These are phyloP conservation scores for Yamadazyma akitaensis DNA, from an alignment of 805 yeast genomes.

Conservation along the genomic window DNA sequence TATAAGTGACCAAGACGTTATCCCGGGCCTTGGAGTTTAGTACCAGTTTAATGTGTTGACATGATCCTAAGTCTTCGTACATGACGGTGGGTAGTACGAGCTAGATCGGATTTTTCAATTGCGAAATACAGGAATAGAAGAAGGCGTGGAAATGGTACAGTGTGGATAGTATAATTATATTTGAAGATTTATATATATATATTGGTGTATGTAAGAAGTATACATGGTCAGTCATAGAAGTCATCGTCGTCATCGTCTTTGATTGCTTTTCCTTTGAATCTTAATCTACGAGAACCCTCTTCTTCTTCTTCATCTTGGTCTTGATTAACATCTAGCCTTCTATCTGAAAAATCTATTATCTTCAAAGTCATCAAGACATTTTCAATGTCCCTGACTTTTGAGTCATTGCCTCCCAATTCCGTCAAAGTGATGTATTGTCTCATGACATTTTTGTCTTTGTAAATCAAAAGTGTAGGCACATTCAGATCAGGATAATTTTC, in stretches of 20 bases:
- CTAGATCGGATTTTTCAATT: slow-evolving; percentile 5
- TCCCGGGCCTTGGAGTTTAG: slow-evolving; percentile 48
- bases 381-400: slow-evolving; percentile 69
- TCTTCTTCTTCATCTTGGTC: slow-evolving; percentile 45
- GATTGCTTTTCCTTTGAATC: slow-evolving; percentile 54
- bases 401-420: slow-evolving; percentile 80
- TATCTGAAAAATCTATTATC: slow-evolving; percentile 65
- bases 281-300: slow-evolving; percentile 45
- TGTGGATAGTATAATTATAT: neutral
- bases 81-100: slow-evolving; percentile 2
- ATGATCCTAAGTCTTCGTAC: slow-evolving; percentile 27
- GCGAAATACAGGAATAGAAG: neutral
- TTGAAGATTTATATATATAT: neutral
- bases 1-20: slow-evolving; percentile 47
- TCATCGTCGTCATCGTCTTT: slow-evolving; percentile 40
- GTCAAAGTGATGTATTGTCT: slow-evolving; percentile 80
- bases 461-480: slow-evolving; percentile 87
- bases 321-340: slow-evolving; percentile 59
- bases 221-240: slow-evolving; percentile 20
- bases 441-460: slow-evolving; percentile 71
- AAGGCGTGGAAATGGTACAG: neutral
- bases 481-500: slow-evolving; percentile 88
- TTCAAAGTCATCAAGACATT: slow-evolving; percentile 61
- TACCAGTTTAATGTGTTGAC: slow-evolving; percentile 48
- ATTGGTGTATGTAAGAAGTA: neutral